These are phyloP conservation scores for Ustilago bromivora DNA, from an alignment of 1,284 basidiomycete genomes.

Conservation along the genomic window DNA sequence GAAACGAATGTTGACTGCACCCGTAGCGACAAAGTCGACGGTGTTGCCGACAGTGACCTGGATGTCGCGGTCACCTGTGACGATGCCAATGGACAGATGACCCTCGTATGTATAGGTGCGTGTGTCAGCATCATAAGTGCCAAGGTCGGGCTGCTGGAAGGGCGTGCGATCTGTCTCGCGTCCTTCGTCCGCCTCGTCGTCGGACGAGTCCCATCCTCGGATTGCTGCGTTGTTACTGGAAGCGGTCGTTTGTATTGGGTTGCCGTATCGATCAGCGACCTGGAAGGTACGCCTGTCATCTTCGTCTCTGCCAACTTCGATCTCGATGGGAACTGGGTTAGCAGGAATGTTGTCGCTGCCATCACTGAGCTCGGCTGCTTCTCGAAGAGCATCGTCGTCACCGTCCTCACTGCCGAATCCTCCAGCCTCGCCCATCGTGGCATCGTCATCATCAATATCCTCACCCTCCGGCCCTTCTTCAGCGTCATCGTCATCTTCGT, in stretches of 20 bases:
- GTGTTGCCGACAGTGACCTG: slow-evolving; percentile 29
- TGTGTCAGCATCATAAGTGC: slow-evolving; percentile 31
- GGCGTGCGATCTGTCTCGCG: slow-evolving; percentile 16
- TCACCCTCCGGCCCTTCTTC: slow-evolving; percentile 12
- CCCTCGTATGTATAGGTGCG: slow-evolving; percentile 38
- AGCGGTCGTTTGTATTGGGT: slow-evolving; percentile 9
- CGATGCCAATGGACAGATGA: slow-evolving; percentile 23
- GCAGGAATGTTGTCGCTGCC: slow-evolving; percentile 32
- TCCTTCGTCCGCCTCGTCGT: slow-evolving; percentile 10
- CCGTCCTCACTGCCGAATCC: slow-evolving; percentile 18
- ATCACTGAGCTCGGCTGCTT: slow-evolving; percentile 23
- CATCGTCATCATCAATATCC: slow-evolving; percentile 16
- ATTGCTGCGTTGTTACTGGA: not conserved
- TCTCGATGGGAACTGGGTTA: slow-evolving; percentile 42
- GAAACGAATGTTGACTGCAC: slow-evolving; percentile 33
- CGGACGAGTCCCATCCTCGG: slow-evolving; percentile 25
- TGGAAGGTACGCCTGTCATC: slow-evolving; percentile 33
- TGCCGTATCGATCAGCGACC: slow-evolving; percentile 43
- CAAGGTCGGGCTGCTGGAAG: slow-evolving; percentile 22
- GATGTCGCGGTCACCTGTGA: slow-evolving; percentile 24
- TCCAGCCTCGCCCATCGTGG: slow-evolving; percentile 12
- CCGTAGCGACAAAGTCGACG: slow-evolving; percentile 32
- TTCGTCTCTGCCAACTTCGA: slow-evolving; percentile 27
- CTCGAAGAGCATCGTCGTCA: slow-evolving; percentile 37
- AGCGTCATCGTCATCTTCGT: slow-evolving; percentile 1